These are phyloP conservation scores for Xylaria venustula DNA, from an alignment of 495 filamentous ascomycete species.

Conservation along the genomic window DNA sequence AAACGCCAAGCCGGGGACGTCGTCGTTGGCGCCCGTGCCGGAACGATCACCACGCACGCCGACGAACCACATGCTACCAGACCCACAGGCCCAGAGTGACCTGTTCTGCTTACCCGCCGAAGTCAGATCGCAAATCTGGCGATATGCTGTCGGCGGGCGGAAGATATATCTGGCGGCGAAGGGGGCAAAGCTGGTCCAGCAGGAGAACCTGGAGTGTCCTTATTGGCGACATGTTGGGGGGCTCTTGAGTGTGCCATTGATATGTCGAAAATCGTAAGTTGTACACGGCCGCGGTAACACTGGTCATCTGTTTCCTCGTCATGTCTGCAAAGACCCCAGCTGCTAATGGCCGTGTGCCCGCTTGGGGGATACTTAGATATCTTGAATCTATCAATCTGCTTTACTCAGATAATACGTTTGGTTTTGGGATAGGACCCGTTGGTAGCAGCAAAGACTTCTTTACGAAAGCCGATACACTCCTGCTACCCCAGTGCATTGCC, in stretches of 20 bases:
- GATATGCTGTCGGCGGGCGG: slow-evolving; percentile 6
- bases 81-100: slow-evolving; percentile 5
- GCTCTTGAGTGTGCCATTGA: slow-evolving; percentile 6
- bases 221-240: slow-evolving; percentile 9
- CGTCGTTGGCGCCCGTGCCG: neutral
- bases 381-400: slow-evolving; percentile 14
- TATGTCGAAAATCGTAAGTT: slow-evolving; percentile 14
- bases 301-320: neutral
- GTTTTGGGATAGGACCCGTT: slow-evolving; percentile 9
- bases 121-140: slow-evolving; percentile 13
- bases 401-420: slow-evolving; percentile 15
- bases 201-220: slow-evolving; percentile 2
- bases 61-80: slow-evolving; percentile 16
- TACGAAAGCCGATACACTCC: slow-evolving; percentile 7
- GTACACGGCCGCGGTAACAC: neutral
- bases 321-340: neutral
- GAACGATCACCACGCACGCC: slow-evolving; percentile 8
- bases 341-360: neutral
- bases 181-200: slow-evolving; percentile 7
- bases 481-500: slow-evolving; percentile 13
- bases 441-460: slow-evolving; percentile 14
- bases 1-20: neutral
- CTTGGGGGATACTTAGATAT: slow-evolving; percentile 3
- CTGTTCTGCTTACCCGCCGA: slow-evolving; percentile 11
- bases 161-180: slow-evolving; percentile 13